Base-by-base conservation (phyloP, 495 filamentous ascomycete genomes). In the Geoglossum glabrum region DNA sequence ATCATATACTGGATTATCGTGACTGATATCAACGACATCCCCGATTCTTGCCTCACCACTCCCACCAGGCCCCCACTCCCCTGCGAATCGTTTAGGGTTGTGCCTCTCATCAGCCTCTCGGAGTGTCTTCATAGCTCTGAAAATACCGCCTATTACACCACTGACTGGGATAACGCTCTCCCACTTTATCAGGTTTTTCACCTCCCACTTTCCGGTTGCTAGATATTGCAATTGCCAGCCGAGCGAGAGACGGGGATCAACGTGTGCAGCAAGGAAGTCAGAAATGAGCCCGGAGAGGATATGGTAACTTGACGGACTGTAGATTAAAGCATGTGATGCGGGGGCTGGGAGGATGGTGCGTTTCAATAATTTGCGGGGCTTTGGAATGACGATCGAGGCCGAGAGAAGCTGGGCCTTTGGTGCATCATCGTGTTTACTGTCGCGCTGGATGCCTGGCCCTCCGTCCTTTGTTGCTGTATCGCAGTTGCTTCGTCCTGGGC, bases 171-270 rank as follows among this genome's bases (percentile, higher is more conserved):
- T 67, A 0, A 93, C 83, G 30, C 79, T 77, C 62, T 84, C 75
- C 90, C 90, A 97, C 63, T 96, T 96, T 57, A 75, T 81, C 13
- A 95, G 79, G 67, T 97, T 97, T 73, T 97, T 96, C 59, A 97
- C 86, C 66, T 95, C 90, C 90, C 90, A 96, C 71, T 97, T 97
- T 13, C 90, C 89, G 57, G 82, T 85, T 38, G 82, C 84, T 26
- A 97, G 77, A 66, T 87, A 79, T 63, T 87, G 83, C 19, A 96
- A 72, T 70, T 97, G 90, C 90, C 90, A 97, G 17, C 83, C 86
- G 5, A 89, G 77, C 7, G 78, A 82, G 19, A 97, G 77, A 5
- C 86, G 84, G 54, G 81, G 74, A 47, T 88, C 88, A 57, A 95
- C 69, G 59, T 89, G 77, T 17, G 77, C 71, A 27, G 76, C 72